Evolutionary conservation across 176 grass and related monocot species (phyloP).

Genomic region (Phoenix roebelenii): DNA sequence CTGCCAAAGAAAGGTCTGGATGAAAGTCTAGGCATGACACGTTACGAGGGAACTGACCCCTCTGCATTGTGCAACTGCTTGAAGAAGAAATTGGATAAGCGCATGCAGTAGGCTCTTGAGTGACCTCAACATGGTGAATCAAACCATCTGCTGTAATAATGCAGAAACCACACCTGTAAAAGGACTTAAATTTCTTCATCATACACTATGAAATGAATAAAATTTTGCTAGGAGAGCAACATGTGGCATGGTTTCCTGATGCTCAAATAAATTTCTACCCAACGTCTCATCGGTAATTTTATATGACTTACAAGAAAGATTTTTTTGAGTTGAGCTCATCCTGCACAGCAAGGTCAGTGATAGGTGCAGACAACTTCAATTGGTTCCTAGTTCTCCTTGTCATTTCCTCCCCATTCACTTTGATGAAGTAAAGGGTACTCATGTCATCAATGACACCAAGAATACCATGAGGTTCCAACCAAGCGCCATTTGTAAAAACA

Average conservation of each 20-base stretch:
- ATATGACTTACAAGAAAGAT: constrained; percentile 41
- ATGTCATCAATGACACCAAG: constrained; percentile 58
- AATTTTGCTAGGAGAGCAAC: not conserved
- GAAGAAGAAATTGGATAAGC: constrained; percentile 30
- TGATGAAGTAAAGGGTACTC: constrained; percentile 67
- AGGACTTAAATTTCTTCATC: constrained; percentile 25
- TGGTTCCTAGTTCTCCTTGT: constrained; percentile 53
- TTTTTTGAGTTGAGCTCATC: constrained; percentile 32
- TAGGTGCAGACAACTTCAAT: constrained; percentile 56
- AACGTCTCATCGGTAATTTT: not conserved
- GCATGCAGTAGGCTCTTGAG: constrained; percentile 32
- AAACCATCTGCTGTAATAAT: constrained; percentile 62
- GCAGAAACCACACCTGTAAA: constrained; percentile 48
- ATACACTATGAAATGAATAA: constrained; percentile 17
- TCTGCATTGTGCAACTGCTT: constrained; percentile 37
- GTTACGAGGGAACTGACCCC: constrained; percentile 49
- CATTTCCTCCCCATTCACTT: constrained; percentile 64
- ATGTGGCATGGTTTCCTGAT: too few species aligned
- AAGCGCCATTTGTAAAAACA: constrained; percentile 62
- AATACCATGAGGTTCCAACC: constrained; percentile 69
- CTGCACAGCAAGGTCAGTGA: constrained; percentile 37
- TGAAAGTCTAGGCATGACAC: constrained; percentile 72
- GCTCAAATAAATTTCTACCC: too few species aligned
- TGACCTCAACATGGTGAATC: constrained; percentile 51
- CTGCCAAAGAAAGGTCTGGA: constrained; percentile 42